Percentiles rank a stretch among this genome's conserved stretches.
phyloP scores from a whole-genome alignment of 208 protist genomes.

The Balamuthia mandrillaris region DNA sequence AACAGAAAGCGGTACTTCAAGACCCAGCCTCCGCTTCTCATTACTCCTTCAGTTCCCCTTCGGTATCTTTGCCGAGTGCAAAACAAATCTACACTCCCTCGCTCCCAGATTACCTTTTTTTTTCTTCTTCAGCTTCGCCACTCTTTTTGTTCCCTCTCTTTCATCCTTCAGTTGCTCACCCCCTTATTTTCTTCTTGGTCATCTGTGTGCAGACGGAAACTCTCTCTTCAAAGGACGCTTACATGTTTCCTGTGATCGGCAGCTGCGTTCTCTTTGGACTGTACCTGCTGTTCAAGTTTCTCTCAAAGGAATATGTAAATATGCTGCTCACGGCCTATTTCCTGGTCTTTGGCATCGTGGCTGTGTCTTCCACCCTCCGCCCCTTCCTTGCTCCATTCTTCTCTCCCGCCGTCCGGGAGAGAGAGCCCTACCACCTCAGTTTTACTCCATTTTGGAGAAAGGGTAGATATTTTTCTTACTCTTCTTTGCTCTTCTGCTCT shows the following conservation, averaged over 20 bases:
- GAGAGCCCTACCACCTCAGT: not conserved
- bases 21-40: too few species aligned
- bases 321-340: slow-evolving; percentile 61
- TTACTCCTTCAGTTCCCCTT: too few species aligned
- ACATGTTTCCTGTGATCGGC: slow-evolving; percentile 65
- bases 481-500: too few species aligned
- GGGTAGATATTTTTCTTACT: too few species aligned
- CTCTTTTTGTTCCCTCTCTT: too few species aligned
- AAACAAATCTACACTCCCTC: too few species aligned
- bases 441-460: too few species aligned
- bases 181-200: not conserved
- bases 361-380: slow-evolving; percentile 17
- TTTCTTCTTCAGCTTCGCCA: too few species aligned
- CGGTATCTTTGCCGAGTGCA: too few species aligned
- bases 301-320: slow-evolving; percentile 65
- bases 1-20: not conserved
- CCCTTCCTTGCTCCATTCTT: not conserved
- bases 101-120: too few species aligned
- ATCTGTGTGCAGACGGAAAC: slow-evolving; percentile 4
- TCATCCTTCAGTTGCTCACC: too few species aligned
- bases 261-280: slow-evolving; percentile 62
- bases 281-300: slow-evolving; percentile 64
- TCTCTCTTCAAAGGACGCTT: slow-evolving; percentile 58
- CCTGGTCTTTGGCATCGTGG: slow-evolving; percentile 59
- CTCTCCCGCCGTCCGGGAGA: not conserved